phyloP scores from a whole-genome alignment of 2,329 filamentous ascomycete species.

The Penicillium corylophilum region DNA sequence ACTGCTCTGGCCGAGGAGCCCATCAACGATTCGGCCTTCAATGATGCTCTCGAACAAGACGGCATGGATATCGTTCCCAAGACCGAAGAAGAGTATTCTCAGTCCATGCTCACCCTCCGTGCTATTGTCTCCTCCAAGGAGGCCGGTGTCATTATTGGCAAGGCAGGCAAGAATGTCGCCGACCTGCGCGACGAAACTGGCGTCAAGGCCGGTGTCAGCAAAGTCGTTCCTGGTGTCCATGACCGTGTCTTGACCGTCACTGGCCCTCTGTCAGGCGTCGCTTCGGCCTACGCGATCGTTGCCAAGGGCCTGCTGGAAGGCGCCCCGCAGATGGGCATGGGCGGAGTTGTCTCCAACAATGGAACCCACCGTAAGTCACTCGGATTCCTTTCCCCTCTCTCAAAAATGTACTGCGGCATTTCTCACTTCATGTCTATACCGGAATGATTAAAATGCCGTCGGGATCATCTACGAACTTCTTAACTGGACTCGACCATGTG shows the following conservation, averaged over 20 bases:
- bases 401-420: background rate
- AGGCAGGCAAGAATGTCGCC: constrained; percentile 96
- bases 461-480: background rate
- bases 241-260: constrained; percentile 96
- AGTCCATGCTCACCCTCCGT: constrained; percentile 87
- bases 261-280: constrained; percentile 81
- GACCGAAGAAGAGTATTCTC: constrained; percentile 95
- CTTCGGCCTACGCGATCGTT: constrained; percentile 90
- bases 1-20: constrained; percentile 64
- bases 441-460: background rate
- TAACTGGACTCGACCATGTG: background rate
- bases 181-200: constrained; percentile 96
- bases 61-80: constrained; percentile 80
- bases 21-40: constrained; percentile 58
- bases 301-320: constrained; percentile 89
- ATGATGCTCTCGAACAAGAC: constrained; percentile 61
- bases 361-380: constrained; percentile 84
- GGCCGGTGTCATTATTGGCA: constrained; percentile 97
- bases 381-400: constrained; percentile 1
- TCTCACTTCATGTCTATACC: background rate
- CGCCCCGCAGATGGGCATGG: constrained; percentile 94
- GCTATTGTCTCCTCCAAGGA: constrained; percentile 99
- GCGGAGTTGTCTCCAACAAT: constrained; percentile 78
- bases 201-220: constrained; percentile 96
- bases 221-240: constrained; percentile 95